Evolutionary conservation across 805 yeast species (phyloP).

Genomic region (Ogataea trehalophila): DNA sequence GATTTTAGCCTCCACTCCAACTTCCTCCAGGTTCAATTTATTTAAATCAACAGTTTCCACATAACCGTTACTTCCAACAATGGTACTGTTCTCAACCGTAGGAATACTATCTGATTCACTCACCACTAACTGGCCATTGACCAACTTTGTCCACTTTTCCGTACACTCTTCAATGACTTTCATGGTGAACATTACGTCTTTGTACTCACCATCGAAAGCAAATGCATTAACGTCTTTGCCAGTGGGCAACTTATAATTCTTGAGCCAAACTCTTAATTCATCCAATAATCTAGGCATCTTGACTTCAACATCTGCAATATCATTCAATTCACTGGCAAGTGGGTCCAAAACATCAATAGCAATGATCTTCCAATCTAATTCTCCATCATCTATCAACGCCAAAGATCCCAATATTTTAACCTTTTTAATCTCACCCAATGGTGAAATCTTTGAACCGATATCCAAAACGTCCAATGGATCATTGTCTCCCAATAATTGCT

Average conservation of each 20-base stretch:
- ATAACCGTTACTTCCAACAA: slow-evolving; percentile 24
- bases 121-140: slow-evolving; percentile 37
- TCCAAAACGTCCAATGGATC: slow-evolving; percentile 96
- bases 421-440: slow-evolving; percentile 49
- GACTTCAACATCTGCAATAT: slow-evolving; percentile 61
- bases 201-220: slow-evolving; percentile 68
- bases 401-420: slow-evolving; percentile 72
- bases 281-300: slow-evolving; percentile 68
- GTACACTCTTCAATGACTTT: slow-evolving; percentile 59
- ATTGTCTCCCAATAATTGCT: slow-evolving; percentile 68
- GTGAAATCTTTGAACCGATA: slow-evolving; percentile 53
- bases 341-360: slow-evolving; percentile 68
- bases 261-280: slow-evolving; percentile 74
- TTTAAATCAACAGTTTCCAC: slow-evolving; percentile 19
- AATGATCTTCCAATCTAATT: slow-evolving; percentile 91
- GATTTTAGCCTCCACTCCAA: slow-evolving; percentile 28
- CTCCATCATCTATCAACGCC: slow-evolving; percentile 88
- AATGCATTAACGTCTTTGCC: slow-evolving; percentile 74
- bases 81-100: slow-evolving; percentile 31
- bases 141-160: slow-evolving; percentile 59
- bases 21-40: slow-evolving; percentile 20
- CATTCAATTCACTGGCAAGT: slow-evolving; percentile 52
- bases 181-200: slow-evolving; percentile 54
- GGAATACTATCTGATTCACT: slow-evolving; percentile 26
- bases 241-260: slow-evolving; percentile 77